Conservation (phyloP, 129 eudicot genomes). For the sunflower (Helianthus annuus) region HanXRQr2.0-SUNRISE NC_035436.2:47433319-47433818, state of each 20-base stretch:
- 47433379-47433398: conserved; percentile 7
- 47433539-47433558: conserved; percentile 37
- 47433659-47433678: too few relatives aligned
- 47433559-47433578: conserved; percentile 13
- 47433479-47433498: conserved; percentile 16
- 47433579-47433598: background rate
- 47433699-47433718: background rate
- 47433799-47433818: background rate
- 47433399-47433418: conserved; percentile 56
- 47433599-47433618: background rate
- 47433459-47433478: conserved; percentile 21
- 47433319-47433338: background rate
- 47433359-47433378: conserved; percentile 20
- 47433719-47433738: background rate
- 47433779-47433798: background rate
- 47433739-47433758: too few relatives aligned
- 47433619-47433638: background rate
- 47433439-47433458: conserved; percentile 32
- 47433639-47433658: background rate
- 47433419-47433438: conserved; percentile 66
- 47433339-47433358: conserved; percentile 16
- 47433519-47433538: conserved; percentile 50
- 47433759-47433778: background rate
- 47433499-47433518: conserved; percentile 44
- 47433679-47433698: too few relatives aligned